Percentiles rank a stretch among this genome's conserved stretches.
phyloP scores from a whole-genome alignment of 2,329 filamentous ascomycete genomes.

The Rhynchosporium secalis region DNA sequence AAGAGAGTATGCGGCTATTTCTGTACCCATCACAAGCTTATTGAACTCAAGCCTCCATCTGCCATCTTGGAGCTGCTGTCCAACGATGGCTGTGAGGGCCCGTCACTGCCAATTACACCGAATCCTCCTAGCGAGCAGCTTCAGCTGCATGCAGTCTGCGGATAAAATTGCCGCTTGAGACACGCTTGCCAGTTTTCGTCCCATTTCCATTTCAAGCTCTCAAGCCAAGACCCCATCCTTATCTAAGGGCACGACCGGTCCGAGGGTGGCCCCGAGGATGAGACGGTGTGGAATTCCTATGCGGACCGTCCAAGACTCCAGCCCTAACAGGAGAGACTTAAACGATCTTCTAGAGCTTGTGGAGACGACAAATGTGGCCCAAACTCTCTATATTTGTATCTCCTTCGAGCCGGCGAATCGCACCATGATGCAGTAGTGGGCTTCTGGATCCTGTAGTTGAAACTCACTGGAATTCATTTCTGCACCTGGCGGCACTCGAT shows the following conservation, averaged over 20 bases:
- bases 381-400: constrained; percentile 6
- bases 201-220: neutral
- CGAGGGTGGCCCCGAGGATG: neutral
- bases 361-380: constrained; percentile 6
- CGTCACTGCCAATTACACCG: neutral
- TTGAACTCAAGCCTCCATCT: neutral
- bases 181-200: neutral
- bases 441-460: constrained; percentile 6
- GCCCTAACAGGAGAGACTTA: constrained; percentile 5
- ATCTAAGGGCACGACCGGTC: constrained; percentile 6
- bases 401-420: neutral
- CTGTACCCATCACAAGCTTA: neutral
- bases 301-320: constrained; percentile 6
- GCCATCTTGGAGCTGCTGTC: neutral
- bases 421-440: constrained; percentile 6
- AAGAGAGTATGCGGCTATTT: neutral
- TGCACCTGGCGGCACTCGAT: neutral
- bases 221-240: neutral
- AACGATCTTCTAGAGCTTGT: constrained; percentile 4
- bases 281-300: neutral
- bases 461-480: constrained; percentile 5
- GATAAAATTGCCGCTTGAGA: neutral
- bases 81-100: neutral
- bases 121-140: neutral
- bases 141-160: neutral